Base-by-base conservation (phyloP, 148 eudicot genomes). In the Spergularia bocconei region DNA sequence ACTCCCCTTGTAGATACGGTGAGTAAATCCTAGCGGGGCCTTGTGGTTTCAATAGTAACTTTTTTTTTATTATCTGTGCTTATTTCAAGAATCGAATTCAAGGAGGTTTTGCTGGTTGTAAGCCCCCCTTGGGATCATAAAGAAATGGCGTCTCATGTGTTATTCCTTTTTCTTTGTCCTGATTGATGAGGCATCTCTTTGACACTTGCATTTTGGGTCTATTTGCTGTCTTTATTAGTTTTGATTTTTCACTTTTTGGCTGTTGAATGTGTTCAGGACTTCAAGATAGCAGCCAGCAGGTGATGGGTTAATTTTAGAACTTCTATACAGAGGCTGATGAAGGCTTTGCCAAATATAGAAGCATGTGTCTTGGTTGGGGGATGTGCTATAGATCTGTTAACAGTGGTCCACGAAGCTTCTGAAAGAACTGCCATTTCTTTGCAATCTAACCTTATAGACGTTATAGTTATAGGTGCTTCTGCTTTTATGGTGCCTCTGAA, bases 401-500 rank as follows among this genome's bases (percentile, higher is more conserved):
- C 99, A 63, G 87, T 83, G 69, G 90, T 89, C 81, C 97, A 92
- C 78, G 99, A 95, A 85, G 91, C 97, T 87, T 92, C 97, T 71
- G 99, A 95, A 89, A 88, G 99, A 83, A 95, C 97, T 17, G 87
- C 93, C 65, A 92, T 95, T 72, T 97, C 99, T 75, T 77, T 95
- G 82, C 99, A 92, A 78, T 92, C 97, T 73, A 95, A 95, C 78
- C 86, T 95, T 80, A 90, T 95, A 77, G 99, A 97, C 57, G 99
- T 97, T 51, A 29, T 29, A 29, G 36, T 29, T 29, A 29, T 29
- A 29, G 36, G 36, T 29, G 36, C 36, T 29, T 81, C 91, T 88
- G 97, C 97, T 78, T 95, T 95, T 78, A 95, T 92, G 96, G 99
- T 92, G 81, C 97, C 99, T 13, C 78, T 86, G n/a, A 95, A 95